Evolutionary conservation across 2,329 filamentous ascomycete species (phyloP), one percentile per base, ranked within the genome.

Genomic region (Ambrosiella beaveri): DNA sequence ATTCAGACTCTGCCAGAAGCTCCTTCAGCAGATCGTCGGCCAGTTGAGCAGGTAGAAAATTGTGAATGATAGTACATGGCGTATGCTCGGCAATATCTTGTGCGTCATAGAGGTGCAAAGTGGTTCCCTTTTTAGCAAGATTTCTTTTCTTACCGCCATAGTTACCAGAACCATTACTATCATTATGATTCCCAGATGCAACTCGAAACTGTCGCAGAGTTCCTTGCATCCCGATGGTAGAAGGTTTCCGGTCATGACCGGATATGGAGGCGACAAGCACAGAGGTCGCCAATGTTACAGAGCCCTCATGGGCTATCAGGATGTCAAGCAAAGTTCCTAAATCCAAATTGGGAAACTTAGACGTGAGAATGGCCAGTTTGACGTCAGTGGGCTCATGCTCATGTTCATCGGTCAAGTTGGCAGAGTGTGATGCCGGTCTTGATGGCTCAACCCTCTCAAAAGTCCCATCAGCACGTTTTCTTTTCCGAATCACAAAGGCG

Each of bases 31-130:
- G 74, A 0, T 76, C 74, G 62, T 88, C 84, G 44, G 93, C 91
- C 60, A 86, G 75, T 1, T 82, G 74, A 0, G 75, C 37, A 0
- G 88, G 82, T 0, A 98, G 74, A 64, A 97, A 96, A 65, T 95
- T 93, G 69, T 95, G 89, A 58, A 96, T 82, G 63, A 97, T 86
- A 9, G 87, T 90, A 70, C 90, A 96, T 1, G 93, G 89, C 0
- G 91, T 95, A 66, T 95, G 79, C 27, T 79, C 76, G 54, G 87
- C 85, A 51, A 97, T 80, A 64, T 95, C 89, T 44, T 81, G 74
- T 0, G 90, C 86, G 47, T 86, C 81, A 68, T 86, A 97, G 0
- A 97, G 74, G 66, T 91, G 86, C 1, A 97, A 70, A 0, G 91
- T 96, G 64, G 81, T 80, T 11, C 90, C 91, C 27, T 51, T 56